Evolutionary conservation across 306 rosid genomes (phyloP), one percentile per base, ranked within the genome.

Genomic region (Quercus wislizeni): DNA sequence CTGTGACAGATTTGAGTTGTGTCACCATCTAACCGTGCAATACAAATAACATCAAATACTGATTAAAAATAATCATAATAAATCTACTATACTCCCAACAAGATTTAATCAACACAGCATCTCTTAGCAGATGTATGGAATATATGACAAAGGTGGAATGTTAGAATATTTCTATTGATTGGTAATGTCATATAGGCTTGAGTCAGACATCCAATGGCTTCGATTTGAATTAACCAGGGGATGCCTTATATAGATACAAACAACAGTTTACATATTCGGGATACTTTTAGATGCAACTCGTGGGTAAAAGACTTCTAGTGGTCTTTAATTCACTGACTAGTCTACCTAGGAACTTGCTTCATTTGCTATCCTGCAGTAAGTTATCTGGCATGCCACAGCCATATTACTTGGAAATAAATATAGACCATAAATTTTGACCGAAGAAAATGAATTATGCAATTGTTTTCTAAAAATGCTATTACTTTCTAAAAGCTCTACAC

Each of bases 1-100:
- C 98, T 94, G 98, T 62, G 81, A 71, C 63, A 82, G 68, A 76
- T 76, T 67, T 55, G 82, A 81, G 74, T 82, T 27, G 30, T 8
- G 69, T 78, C 78, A 84, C 76, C 77, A 63, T 43, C 79, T 67
- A 78, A 67, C 33, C 62, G 54, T 33, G 74, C 75, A n/a, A 79
- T 61, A 79, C 63, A n/a, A 21, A 43, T 21, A 52, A 78, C 9
- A 23, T 54, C 35, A 73, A 54, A 58, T 15, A 64, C 57, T 30
- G 55, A 62, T n/a, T 62, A 43, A 31, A 72, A 17, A 79, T 49
- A 62, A 55, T 61, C 73, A 72, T 41, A 33, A 51, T 49, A 57
- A 27, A 31, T 63, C 64, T 62, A 49, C 27, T 30, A 21, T 30
- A 28, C 49, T 35, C 54, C 72, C 27, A 19, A 33, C 28, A 33